Conservation (phyloP, 2,329 filamentous ascomycete species). For the Fusarium proliferatum region DNA sequence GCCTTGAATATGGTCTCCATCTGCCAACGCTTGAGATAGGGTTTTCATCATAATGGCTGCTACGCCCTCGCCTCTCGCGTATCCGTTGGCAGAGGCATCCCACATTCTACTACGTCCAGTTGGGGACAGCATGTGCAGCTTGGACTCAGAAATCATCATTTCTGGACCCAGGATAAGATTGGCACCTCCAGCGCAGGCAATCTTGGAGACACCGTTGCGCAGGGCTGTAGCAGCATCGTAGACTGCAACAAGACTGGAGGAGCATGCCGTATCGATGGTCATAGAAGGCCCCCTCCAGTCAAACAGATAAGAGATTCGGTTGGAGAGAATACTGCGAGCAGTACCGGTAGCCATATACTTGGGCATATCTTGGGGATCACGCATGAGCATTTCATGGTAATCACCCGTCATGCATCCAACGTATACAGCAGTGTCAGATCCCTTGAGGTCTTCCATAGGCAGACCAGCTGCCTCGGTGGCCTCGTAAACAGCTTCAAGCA, state of each 20-base stretch:
- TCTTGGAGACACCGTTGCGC: neutral
- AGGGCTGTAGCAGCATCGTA: neutral
- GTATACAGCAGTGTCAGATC: neutral
- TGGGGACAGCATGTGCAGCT: slow-evolving; percentile 1
- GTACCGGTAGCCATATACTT: slow-evolving; percentile 13
- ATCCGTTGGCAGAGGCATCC: neutral
- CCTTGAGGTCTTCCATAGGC: slow-evolving; percentile 3
- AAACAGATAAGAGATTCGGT: neutral
- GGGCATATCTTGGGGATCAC: slow-evolving; percentile 6
- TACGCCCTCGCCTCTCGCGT: neutral
- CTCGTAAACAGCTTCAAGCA: slow-evolving; percentile 7
- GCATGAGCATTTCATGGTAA: slow-evolving; percentile 10
- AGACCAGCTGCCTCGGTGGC: neutral
- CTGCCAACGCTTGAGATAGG: neutral
- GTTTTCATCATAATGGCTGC: slow-evolving; percentile 3
- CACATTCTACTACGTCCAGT: neutral
- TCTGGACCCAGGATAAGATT: slow-evolving; percentile 3
- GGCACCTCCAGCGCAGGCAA: neutral
- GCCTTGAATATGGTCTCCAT: neutral
- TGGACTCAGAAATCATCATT: slow-evolving; percentile 7
- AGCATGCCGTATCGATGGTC: neutral
- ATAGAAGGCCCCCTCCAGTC: neutral
- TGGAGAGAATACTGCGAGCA: neutral
- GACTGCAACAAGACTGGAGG: neutral
- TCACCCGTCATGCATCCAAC: slow-evolving; percentile 3